Evolutionary conservation across 2,329 filamentous ascomycete genomes (phyloP).

Genomic region (Plenodomus lindquistii): DNA sequence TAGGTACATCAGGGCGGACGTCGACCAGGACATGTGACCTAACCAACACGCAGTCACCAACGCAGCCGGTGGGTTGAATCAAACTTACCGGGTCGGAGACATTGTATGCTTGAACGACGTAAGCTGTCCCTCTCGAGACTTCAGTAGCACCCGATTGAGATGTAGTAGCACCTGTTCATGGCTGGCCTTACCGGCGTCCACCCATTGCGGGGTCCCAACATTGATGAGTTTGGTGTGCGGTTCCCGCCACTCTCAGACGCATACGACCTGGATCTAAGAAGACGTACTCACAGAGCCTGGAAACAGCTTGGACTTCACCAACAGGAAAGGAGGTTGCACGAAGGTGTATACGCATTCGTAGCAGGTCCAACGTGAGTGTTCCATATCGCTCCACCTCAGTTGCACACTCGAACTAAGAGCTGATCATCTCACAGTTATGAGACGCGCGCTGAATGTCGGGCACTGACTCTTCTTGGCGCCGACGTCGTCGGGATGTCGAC

Average conservation of each 20-base stretch:
- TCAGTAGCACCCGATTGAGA: conserved; percentile 10
- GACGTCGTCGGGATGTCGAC: conserved; percentile 74
- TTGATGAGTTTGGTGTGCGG: conserved; percentile 63
- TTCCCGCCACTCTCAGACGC: conserved; percentile 69
- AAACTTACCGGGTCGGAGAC: conserved; percentile 66
- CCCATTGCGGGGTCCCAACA: conserved; percentile 65
- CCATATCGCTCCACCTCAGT: conserved; percentile 4
- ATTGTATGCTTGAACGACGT: conserved; percentile 68
- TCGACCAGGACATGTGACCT: conserved; percentile 9
- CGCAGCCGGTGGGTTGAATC: conserved; percentile 67
- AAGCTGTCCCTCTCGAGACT: conserved; percentile 21
- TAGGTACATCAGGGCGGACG: conserved; percentile 49
- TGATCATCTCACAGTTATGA: conserved; percentile 56
- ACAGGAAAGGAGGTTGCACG: conserved; percentile 59
- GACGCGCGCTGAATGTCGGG: conserved; percentile 66
- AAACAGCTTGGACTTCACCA: conserved; percentile 52
- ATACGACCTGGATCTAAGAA: conserved; percentile 65
- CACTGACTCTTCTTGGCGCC: conserved; percentile 64
- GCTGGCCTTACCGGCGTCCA: conserved; percentile 64
- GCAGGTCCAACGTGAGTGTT: conserved; percentile 60
- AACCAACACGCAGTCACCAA: conserved; percentile 60
- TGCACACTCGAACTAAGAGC: neutral
- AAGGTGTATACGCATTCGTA: conserved; percentile 69
- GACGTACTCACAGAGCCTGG: conserved; percentile 62
- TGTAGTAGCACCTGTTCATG: conserved; percentile 62